Evolutionary conservation across 345 rosid genomes (phyloP).

Genomic region (Aegle marmelos): DNA sequence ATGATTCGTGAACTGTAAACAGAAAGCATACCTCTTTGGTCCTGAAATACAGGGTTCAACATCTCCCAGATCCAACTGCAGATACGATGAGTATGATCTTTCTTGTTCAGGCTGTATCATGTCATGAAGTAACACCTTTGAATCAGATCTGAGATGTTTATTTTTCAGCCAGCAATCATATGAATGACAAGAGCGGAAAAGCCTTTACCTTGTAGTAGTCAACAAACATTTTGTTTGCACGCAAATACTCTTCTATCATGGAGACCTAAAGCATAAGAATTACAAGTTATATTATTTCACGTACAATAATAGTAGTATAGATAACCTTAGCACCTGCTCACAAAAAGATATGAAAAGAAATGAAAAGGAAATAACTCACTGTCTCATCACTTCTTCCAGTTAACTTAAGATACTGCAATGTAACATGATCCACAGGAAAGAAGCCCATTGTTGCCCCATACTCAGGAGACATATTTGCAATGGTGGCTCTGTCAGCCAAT

Average conservation of each 20-base stretch:
- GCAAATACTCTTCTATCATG: slow-evolving; percentile 80
- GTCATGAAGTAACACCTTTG: neutral
- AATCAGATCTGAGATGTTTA: neutral
- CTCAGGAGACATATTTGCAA: slow-evolving; percentile 96
- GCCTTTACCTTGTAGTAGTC: slow-evolving; percentile 71
- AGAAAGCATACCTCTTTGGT: slow-evolving; percentile 63
- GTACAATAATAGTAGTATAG: neutral
- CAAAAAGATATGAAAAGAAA: neutral
- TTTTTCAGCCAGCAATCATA: neutral
- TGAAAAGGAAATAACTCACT: slow-evolving; percentile 32
- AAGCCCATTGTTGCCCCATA: slow-evolving; percentile 98
- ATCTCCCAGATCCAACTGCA: slow-evolving; percentile 65
- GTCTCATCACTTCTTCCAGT: slow-evolving; percentile 91
- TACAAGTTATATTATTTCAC: neutral
- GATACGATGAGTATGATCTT: slow-evolving; percentile 65
- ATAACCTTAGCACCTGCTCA: slow-evolving; percentile 2
- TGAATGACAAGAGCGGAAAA: slow-evolving; percentile 6
- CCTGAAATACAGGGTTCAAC: slow-evolving; percentile 91
- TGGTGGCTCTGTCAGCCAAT: slow-evolving; percentile 85
- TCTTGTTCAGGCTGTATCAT: slow-evolving; percentile 66
- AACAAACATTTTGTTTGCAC: slow-evolving; percentile 84
- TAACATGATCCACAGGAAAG: slow-evolving; percentile 92
- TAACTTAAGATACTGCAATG: slow-evolving; percentile 76
- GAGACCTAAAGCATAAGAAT: slow-evolving; percentile 42
- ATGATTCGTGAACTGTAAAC: neutral